Conservation (phyloP, 148 eudicot species). For the Cornus kousa region DNA sequence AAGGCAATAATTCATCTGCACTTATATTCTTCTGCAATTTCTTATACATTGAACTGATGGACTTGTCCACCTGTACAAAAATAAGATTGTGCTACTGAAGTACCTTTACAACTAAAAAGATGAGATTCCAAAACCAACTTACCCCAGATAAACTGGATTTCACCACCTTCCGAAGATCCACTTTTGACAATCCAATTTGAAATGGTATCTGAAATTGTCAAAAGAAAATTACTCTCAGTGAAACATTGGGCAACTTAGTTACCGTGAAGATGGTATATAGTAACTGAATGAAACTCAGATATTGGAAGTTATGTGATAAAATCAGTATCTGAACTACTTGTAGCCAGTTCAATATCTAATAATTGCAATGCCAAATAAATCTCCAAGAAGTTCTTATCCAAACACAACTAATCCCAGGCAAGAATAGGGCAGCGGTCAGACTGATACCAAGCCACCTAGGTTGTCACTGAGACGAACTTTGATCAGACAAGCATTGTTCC, state of each 20-base stretch:
- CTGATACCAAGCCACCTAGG: neutral
- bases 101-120: neutral
- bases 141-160: conserved; percentile 89
- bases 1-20: conserved; percentile 85
- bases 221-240: neutral
- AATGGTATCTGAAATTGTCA: conserved; percentile 62
- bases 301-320: neutral
- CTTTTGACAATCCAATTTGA: conserved; percentile 83
- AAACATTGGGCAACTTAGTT: neutral
- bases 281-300: neutral
- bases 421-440: neutral
- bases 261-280: too few species aligned
- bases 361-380: neutral
- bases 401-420: neutral
- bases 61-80: conserved; percentile 73
- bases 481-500: neutral
- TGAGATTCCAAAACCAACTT: conserved; percentile 11
- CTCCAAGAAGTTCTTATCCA: neutral
- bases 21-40: conserved; percentile 82
- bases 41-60: conserved; percentile 75
- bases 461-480: neutral
- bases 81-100: neutral
- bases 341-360: neutral
- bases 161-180: conserved; percentile 93
- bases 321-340: neutral